Base-by-base conservation (phyloP, 768 basidiomycete species). In the Rhodotorula graminis region DNA sequence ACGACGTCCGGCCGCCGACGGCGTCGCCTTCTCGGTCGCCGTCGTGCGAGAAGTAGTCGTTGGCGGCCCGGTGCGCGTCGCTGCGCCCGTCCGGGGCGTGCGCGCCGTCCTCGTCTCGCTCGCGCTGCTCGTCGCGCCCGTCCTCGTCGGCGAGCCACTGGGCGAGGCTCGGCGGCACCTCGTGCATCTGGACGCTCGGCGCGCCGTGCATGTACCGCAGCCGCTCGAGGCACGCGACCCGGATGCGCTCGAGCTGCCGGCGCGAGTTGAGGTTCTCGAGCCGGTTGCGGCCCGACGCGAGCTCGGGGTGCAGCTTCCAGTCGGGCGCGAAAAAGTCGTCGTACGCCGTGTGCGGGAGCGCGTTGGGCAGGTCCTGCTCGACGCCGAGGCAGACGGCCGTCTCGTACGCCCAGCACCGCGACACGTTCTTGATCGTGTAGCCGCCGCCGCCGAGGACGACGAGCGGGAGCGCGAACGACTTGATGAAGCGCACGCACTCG, bases 381-480 rank as follows among this genome's bases (percentile, higher is more conserved):
- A 88, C 86, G 25, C 91, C 92, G 59, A 96, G 89, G 15, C 95
- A 87, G 1, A 98, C 90, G 21, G 92, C 88, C 0, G 96, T 99
- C 81, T 99, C 95, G 83, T 99, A 95, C 47, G 95, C 89, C 95
- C 95, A 99, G 80, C 95, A 99, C n/a, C 95, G 87, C 59, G 91
- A 90, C 75, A 99, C 96, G 79, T 95, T 95, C 79, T 93, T 91
- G 80, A 97, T 91, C 10, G 93, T 93, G 82, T 99, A 99, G 1
- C 95, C 95, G 8, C 95, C 95, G 4, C 95, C 95, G 55, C 95
- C 95, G 12, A 99, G 81, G 46, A 98, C 90, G 27, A 99, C 84
- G 23, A 98, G 83, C 2, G 95, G 95, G 6, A 98, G 87, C 78
- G 89, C 88, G 82, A 91, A 98, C 75, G 89, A 89, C 73, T 94